phyloP scores from a whole-genome alignment of 1,284 basidiomycete genomes.

The Ceraceosorus guamensis region DNA sequence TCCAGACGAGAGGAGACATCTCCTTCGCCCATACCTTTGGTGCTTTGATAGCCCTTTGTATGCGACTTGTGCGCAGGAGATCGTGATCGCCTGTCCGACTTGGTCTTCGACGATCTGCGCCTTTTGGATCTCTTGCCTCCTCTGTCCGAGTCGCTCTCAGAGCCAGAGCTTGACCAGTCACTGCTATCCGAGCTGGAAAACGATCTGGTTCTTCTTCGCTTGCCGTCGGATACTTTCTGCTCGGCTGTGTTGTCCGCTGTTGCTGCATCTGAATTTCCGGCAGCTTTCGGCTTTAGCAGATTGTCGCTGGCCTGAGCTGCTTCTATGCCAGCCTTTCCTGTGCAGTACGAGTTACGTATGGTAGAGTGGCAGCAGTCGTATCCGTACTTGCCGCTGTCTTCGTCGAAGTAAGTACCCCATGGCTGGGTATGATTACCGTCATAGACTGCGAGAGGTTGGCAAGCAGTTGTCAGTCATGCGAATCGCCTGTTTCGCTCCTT shows the following conservation, averaged over 20 bases:
- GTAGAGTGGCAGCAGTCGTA: slow-evolving; percentile 87
- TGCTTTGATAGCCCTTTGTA: slow-evolving; percentile 5
- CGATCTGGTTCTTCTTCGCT: slow-evolving; percentile 2
- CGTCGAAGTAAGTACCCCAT: slow-evolving; percentile 93
- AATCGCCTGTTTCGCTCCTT: not conserved
- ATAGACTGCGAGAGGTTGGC: slow-evolving; percentile 54
- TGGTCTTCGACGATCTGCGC: not conserved
- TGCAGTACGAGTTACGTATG: slow-evolving; percentile 83
- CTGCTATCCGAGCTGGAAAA: slow-evolving; percentile 3
- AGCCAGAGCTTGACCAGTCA: not conserved
- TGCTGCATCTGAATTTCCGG: not conserved
- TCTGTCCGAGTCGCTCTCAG: not conserved
- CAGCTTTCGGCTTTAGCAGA: slow-evolving; percentile 42
- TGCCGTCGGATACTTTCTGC: slow-evolving; percentile 20
- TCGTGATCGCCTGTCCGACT: not conserved
- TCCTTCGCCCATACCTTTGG: slow-evolving; percentile 12
- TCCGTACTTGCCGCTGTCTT: slow-evolving; percentile 70
- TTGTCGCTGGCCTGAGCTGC: slow-evolving; percentile 63
- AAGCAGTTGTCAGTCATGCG: not conserved
- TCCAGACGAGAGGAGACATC: slow-evolving; percentile 19
- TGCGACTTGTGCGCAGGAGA: not conserved
- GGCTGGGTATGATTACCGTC: slow-evolving; percentile 87
- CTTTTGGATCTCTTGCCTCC: slow-evolving; percentile 2
- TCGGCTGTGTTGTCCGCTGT: too few relatives aligned
- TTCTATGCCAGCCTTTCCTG: slow-evolving; percentile 76